Conservation (phyloP, 257 asterid species). For the Lavandula angustifolia region DNA sequence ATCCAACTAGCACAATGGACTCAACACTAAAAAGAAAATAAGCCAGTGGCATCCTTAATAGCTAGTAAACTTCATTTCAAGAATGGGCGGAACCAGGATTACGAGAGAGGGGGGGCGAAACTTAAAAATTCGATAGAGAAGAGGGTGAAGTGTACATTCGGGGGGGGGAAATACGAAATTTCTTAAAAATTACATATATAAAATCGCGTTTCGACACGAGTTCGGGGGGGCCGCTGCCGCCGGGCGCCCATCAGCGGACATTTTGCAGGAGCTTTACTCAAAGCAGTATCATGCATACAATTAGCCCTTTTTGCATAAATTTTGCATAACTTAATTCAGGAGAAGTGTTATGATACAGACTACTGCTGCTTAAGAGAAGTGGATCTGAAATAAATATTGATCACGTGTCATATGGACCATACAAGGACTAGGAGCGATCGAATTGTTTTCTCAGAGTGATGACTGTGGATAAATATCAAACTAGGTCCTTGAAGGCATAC, state of each 20-base stretch:
- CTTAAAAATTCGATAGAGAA: too few species aligned
- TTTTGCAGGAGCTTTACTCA: background rate
- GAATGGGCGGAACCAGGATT: background rate
- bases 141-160: too few species aligned
- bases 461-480: slow-evolving; percentile 1
- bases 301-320: background rate
- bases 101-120: too few species aligned
- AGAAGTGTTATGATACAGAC: slow-evolving; percentile 16
- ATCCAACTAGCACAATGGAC: background rate
- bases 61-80: slow-evolving; percentile 5
- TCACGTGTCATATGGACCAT: background rate
- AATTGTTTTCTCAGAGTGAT: slow-evolving; percentile 2
- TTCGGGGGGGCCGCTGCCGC: too few species aligned
- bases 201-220: too few species aligned
- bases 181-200: too few species aligned
- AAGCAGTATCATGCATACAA: background rate
- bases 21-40: background rate
- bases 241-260: background rate
- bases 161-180: too few species aligned
- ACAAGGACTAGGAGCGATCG: background rate
- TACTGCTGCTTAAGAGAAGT: background rate
- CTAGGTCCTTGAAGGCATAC: slow-evolving; percentile 8
- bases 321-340: background rate
- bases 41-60: background rate
- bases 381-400: background rate